These are phyloP conservation scores for Powellomyces hirtus DNA, from an alignment of 192 early-diverging fungal species.

Conservation along the genomic window DNA sequence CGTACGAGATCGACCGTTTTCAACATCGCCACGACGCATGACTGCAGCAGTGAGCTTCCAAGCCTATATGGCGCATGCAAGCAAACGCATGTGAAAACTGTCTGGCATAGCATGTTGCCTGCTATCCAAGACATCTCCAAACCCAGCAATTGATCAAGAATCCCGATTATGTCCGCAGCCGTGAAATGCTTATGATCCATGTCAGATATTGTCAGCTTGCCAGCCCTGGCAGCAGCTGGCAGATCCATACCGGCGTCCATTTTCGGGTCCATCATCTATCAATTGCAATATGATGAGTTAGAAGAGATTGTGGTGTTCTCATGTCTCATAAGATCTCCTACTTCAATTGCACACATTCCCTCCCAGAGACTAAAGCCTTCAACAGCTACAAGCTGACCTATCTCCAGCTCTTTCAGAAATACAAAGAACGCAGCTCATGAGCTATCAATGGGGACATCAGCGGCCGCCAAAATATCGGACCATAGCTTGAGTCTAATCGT, in stretches of 20 bases:
- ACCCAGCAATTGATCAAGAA: conserved; percentile 18
- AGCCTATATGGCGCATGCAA: conserved; percentile 11
- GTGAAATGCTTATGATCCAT: background rate
- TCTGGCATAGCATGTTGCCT: conserved; percentile 25
- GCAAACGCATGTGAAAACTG: conserved; percentile 28
- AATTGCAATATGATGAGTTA: background rate
- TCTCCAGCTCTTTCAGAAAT: conserved; percentile 1
- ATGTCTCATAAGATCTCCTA: background rate
- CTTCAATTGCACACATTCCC: conserved; percentile 28
- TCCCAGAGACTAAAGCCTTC: conserved; percentile 27
- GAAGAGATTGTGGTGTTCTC: background rate
- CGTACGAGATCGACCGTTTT: conserved; percentile 6
- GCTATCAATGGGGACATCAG: background rate
- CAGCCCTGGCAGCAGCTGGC: background rate
- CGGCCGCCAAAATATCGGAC: background rate
- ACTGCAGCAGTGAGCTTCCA: background rate
- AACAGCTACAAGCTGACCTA: conserved; percentile 9
- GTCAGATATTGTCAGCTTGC: conserved; percentile 4
- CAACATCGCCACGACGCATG: conserved; percentile 8
- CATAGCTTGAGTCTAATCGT: background rate
- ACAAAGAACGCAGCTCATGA: background rate
- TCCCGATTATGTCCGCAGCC: conserved; percentile 25
- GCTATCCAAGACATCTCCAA: conserved; percentile 25
- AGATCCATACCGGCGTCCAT: conserved; percentile 35
- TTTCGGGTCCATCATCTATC: conserved; percentile 38